Evolutionary conservation across 257 asterid genomes (phyloP).

Genomic region (Solanum stenotomum): DNA sequence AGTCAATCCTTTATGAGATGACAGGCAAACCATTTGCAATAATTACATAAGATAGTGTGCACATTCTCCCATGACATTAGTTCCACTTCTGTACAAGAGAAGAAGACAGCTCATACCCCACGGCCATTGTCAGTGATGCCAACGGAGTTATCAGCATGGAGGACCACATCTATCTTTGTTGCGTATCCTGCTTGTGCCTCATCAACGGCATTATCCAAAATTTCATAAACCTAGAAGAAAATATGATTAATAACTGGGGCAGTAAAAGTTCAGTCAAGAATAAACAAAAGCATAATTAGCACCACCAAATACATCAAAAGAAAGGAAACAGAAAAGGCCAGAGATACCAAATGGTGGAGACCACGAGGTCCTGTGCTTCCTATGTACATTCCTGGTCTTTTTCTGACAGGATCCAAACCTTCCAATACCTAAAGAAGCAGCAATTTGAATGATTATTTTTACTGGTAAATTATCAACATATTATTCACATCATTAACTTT

Average conservation of each 20-base stretch:
- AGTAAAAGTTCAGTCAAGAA: background rate
- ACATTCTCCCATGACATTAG: background rate
- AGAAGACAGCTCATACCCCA: conserved; percentile 63
- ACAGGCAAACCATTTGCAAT: background rate
- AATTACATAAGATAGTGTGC: background rate
- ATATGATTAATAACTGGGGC: background rate
- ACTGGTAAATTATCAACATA: background rate
- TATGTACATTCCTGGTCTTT: conserved; percentile 95
- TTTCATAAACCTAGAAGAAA: conserved; percentile 64
- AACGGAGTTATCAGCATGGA: conserved; percentile 75
- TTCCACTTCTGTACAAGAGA: background rate
- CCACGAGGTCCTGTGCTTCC: conserved; percentile 97
- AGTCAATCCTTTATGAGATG: background rate
- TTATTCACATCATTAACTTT: background rate
- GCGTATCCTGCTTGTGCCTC: conserved; percentile 98
- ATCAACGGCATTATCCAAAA: conserved; percentile 93
- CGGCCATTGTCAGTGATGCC: conserved; percentile 91
- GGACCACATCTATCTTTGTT: conserved; percentile 65
- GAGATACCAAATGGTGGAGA: conserved; percentile 81
- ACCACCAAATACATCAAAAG: background rate
- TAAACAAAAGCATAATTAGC: conserved; percentile 5
- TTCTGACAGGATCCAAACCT: conserved; percentile 93
- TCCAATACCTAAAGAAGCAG: conserved; percentile 57
- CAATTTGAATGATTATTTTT: background rate
- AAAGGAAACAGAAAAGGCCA: background rate